phyloP scores from a whole-genome alignment of 169 alveolate genomes.

The Cystoisospora suis region DNA sequence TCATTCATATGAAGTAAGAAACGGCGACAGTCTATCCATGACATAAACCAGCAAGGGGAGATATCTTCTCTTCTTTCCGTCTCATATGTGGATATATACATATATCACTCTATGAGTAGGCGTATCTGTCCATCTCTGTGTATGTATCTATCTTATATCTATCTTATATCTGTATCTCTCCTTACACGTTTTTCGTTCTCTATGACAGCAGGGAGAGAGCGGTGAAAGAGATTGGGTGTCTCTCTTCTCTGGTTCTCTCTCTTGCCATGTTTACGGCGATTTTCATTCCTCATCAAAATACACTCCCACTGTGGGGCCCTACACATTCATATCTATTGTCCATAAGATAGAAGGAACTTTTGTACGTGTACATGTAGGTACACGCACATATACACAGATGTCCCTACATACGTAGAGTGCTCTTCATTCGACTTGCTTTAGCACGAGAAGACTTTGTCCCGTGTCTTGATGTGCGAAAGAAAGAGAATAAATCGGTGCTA shows the following conservation, averaged over 20 bases:
- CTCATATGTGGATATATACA: neutral
- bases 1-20: constrained; percentile 21
- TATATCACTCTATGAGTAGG: neutral
- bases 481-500: neutral
- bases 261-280: neutral
- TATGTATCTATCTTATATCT: neutral
- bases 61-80: neutral
- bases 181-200: neutral
- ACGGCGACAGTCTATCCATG: neutral
- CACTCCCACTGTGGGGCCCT: neutral
- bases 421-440: neutral
- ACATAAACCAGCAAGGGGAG: neutral
- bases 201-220: neutral
- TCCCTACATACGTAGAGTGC: neutral
- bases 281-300: neutral
- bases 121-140: neutral
- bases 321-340: neutral
- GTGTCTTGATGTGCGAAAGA: neutral
- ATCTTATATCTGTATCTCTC: too few relatives aligned
- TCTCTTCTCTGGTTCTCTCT: neutral
- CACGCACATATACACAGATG: neutral
- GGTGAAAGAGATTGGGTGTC: neutral
- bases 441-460: neutral
- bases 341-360: neutral
- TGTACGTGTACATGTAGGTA: neutral